A percentile compares a stretch with the other conserved stretches of the same genome.
Evolutionary conservation across 2,329 filamentous ascomycete species (phyloP).

Genomic region (Pseudogymnoascus pannorum): DNA sequence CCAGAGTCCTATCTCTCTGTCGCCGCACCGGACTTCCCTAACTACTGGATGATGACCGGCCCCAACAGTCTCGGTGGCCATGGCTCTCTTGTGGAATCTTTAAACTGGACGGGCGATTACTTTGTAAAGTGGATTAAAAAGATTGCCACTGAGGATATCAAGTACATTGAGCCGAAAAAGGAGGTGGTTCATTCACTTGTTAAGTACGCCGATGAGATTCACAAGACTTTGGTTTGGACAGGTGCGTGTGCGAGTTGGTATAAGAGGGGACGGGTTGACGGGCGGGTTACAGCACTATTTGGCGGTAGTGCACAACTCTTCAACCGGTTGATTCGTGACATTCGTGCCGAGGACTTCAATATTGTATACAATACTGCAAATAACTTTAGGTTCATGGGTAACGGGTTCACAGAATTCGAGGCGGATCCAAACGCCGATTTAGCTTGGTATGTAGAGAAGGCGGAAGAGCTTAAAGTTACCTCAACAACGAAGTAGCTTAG

Average conservation of each 20-base stretch:
- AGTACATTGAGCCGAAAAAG: conserved; percentile 29
- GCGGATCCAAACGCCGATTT: conserved; percentile 22
- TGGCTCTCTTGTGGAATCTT: conserved; percentile 22
- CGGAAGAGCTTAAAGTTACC: not conserved
- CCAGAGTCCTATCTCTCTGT: conserved; percentile 22
- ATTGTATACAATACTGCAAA: conserved; percentile 38
- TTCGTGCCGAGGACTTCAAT: conserved; percentile 42
- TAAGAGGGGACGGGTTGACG: conserved; percentile 37
- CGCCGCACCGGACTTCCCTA: conserved; percentile 12
- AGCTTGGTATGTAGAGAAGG: conserved; percentile 22
- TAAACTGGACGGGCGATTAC: conserved; percentile 30
- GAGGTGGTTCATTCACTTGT: conserved; percentile 32
- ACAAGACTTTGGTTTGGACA: conserved; percentile 36
- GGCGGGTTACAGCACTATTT: conserved; percentile 39
- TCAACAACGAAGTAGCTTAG: not conserved
- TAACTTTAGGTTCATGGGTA: conserved; percentile 41
- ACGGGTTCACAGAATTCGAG: conserved; percentile 34
- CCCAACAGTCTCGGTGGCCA: conserved; percentile 23
- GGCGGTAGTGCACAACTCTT: conserved; percentile 36
- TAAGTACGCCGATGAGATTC: conserved; percentile 36
- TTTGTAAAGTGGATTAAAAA: conserved; percentile 28
- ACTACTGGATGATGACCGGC: conserved; percentile 21
- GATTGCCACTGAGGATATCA: conserved; percentile 30
- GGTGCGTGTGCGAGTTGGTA: conserved; percentile 40
- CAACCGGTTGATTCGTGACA: conserved; percentile 30